Base-by-base conservation (phyloP, 2,329 filamentous ascomycete species). In the Trichoderma brevicompactum region DNA sequence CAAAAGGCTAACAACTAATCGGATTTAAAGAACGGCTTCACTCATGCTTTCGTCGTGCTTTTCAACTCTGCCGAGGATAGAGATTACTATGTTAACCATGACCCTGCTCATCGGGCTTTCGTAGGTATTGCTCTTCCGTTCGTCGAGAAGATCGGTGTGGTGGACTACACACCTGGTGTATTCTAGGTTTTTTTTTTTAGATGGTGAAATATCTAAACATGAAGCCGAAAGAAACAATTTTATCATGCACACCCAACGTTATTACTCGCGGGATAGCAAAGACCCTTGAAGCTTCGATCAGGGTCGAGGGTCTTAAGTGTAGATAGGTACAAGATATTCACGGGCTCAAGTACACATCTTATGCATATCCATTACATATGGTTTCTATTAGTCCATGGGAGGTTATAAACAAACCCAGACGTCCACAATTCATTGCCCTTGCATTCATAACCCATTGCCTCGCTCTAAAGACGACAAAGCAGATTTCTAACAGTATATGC, bases 1-100 rank as follows among this genome's bases (percentile, higher is more conserved):
- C 9, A 36, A 40, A 54, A 9, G 8, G 32, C 50, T 63, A 6
- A 63, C 17, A 10, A 38, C 12, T 10, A 19, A 10, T 28, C 23
- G 23, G 23, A 28, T 28, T 28, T 28, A 28, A 7, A 65, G 55
- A 36, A 44, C n/a, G 46, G 63, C 2, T 17, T 61, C 28, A 61
- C 63, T 15, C 56, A 65, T 34, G 63, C 19, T 9, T 65, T 65
- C n/a, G 48, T 44, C 44, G 17, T 65, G 23, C 43, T 61, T 7
- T 61, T 65, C 44, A 7, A 13, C 15, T 50, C 53, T 7, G 1
- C 17, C 12, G 55, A 61, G 23, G 54, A 65, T 13, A 59, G 55
- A n/a, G 55, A 43, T n/a, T 65, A 61, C 38, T 65, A 61, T 9
- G 9, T 61, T n/a, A 44, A 50, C 7, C 12, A 59, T 13, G 63